phyloP scores from a whole-genome alignment of 441 rosid genomes.

The Mallotus repandus region DNA sequence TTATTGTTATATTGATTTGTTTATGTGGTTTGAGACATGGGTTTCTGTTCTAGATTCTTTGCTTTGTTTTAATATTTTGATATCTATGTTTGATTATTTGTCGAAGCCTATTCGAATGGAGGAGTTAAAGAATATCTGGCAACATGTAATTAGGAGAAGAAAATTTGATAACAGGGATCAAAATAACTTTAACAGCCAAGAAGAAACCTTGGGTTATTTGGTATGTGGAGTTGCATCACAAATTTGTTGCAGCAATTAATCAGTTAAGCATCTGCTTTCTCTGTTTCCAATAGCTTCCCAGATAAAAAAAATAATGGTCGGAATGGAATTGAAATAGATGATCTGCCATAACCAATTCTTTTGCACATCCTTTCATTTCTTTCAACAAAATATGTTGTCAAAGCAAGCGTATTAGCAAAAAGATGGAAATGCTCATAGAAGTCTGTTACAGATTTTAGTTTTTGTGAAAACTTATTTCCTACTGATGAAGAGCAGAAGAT shows the following conservation, averaged over 20 bases:
- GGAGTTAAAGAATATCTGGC: constrained; percentile 94
- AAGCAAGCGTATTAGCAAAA: constrained; percentile 5
- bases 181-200: constrained; percentile 39
- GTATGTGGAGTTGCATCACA: no score
- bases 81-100: constrained; percentile 50
- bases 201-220: no score
- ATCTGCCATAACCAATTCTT: constrained; percentile 19
- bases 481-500: background rate
- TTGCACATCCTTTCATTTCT: constrained; percentile 16
- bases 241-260: no score
- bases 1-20: constrained; percentile 6
- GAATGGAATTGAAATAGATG: background rate
- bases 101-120: constrained; percentile 81
- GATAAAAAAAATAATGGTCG: constrained; percentile 29
- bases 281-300: constrained; percentile 38
- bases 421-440: constrained; percentile 6
- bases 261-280: constrained; percentile 29
- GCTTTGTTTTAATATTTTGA: constrained; percentile 6
- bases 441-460: background rate
- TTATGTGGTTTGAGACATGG: constrained; percentile 15
- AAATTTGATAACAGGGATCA: constrained; percentile 43
- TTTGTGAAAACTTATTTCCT: background rate
- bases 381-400: constrained; percentile 15
- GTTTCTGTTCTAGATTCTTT: constrained; percentile 7
- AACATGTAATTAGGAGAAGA: constrained; percentile 80